A percentile compares a stretch with the other conserved stretches of the same genome.
Conservation (phyloP, 176 grass and related monocot species). For the Bonia amplexicaulis region DNA sequence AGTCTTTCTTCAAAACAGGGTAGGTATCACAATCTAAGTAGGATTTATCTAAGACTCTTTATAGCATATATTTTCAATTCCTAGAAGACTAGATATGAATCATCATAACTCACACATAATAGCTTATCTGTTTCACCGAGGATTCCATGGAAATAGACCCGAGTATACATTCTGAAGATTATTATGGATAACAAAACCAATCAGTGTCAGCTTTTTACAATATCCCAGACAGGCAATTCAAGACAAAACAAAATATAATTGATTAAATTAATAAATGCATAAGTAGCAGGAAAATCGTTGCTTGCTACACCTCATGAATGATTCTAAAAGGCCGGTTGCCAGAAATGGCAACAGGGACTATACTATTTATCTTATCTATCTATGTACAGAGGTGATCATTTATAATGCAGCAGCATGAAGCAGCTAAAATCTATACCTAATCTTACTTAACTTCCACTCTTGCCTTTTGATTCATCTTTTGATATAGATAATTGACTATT, state of each 20-base stretch:
- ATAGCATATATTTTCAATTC: too few relatives aligned
- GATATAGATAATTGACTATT: not conserved
- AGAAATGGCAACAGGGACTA: constrained; percentile 10
- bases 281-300: constrained; percentile 4
- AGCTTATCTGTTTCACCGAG: not conserved
- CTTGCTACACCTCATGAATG: constrained; percentile 41
- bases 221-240: not conserved
- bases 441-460: constrained; percentile 5
- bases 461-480: constrained; percentile 13
- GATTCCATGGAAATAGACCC: not conserved
- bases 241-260: constrained; percentile 22
- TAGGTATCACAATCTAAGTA: too few relatives aligned
- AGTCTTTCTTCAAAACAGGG: too few relatives aligned
- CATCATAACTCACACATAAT: too few relatives aligned
- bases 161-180: not conserved
- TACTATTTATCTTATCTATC: constrained; percentile 20
- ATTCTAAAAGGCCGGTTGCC: constrained; percentile 25
- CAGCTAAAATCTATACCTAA: not conserved
- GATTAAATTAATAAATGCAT: constrained; percentile 17
- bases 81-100: too few relatives aligned
- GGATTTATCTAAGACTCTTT: too few relatives aligned
- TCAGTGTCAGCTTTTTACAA: not conserved
- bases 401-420: not conserved
- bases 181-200: not conserved
- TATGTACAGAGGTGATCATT: constrained; percentile 35